Conservation (phyloP, 345 rosid genomes). For the Noccaea caerulescens region DNA sequence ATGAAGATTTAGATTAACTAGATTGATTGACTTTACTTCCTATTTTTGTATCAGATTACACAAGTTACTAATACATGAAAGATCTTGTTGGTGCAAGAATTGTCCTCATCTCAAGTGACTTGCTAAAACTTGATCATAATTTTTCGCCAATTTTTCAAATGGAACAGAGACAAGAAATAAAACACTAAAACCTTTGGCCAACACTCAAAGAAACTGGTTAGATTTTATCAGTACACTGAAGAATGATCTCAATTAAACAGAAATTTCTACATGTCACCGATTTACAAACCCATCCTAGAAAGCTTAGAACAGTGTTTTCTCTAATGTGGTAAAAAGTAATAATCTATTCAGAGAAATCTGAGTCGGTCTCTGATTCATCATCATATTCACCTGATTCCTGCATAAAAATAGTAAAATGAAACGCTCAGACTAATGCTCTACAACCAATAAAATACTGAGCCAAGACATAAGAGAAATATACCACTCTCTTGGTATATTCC, state of each 20-base stretch:
- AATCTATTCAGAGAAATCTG: constrained; percentile 61
- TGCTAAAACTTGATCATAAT: constrained; percentile 20
- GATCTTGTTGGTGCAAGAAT: constrained; percentile 9
- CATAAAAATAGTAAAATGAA: constrained; percentile 32
- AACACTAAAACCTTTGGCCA: constrained; percentile 10
- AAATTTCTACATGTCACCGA: constrained; percentile 20
- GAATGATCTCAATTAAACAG: constrained; percentile 4
- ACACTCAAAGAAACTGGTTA: constrained; percentile 25
- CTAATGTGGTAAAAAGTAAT: constrained; percentile 30
- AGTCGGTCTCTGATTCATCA: constrained; percentile 63
- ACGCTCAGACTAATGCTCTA: constrained; percentile 13
- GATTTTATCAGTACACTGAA: constrained; percentile 8
- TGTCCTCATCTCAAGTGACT: constrained; percentile 1
- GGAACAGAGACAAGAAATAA: constrained; percentile 2
- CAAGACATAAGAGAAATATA: constrained; percentile 24
- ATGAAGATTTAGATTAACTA: constrained; percentile 29
- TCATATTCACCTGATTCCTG: constrained; percentile 71
- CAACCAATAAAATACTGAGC: constrained; percentile 4
- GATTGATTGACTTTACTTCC: constrained; percentile 13
- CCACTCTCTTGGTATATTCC: constrained; percentile 74
- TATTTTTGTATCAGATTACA: constrained; percentile 26
- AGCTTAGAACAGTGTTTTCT: constrained; percentile 31
- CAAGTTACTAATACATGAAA: constrained; percentile 31
- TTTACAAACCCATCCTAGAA: constrained; percentile 32
- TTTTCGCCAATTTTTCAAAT: constrained; percentile 3